These are phyloP conservation scores for Citrus inodora DNA, from an alignment of 345 rosid species.

Conservation along the genomic window DNA sequence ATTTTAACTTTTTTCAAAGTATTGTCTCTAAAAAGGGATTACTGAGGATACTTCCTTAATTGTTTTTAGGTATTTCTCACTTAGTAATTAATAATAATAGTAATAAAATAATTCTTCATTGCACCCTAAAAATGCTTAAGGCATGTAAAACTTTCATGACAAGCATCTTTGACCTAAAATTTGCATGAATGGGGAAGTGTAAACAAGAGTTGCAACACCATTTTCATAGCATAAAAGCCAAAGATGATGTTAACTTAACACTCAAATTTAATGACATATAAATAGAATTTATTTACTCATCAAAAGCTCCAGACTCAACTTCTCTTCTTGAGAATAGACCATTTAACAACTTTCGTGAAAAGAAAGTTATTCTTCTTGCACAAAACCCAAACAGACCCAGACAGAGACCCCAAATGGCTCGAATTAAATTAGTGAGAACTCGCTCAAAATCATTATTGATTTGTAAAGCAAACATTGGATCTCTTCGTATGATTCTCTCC, in stretches of 20 bases:
- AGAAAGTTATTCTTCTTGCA: background rate
- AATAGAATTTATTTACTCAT: too few relatives aligned
- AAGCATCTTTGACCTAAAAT: background rate
- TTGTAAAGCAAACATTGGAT: constrained; percentile 1
- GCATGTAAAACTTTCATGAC: background rate
- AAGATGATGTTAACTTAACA: background rate
- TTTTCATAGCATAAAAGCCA: background rate
- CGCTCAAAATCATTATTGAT: background rate
- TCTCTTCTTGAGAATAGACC: background rate
- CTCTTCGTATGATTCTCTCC: background rate
- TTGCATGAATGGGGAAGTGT: background rate
- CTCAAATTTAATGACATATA: too few relatives aligned
- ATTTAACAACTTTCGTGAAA: background rate
- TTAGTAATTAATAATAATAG: too few relatives aligned
- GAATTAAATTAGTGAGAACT: background rate
- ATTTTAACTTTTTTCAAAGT: too few relatives aligned
- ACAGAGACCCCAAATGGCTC: background rate
- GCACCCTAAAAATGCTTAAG: background rate
- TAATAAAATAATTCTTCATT: too few relatives aligned
- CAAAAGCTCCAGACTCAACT: background rate
- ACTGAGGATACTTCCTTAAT: too few relatives aligned
- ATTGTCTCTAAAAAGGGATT: too few relatives aligned
- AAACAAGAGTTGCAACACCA: background rate
- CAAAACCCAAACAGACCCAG: background rate
- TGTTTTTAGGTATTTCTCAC: too few relatives aligned